A percentile compares a stretch with the other conserved stretches of the same genome.
phyloP scores from a whole-genome alignment of 495 filamentous ascomycete genomes.

The Talaromyces stipitatus region DNA sequence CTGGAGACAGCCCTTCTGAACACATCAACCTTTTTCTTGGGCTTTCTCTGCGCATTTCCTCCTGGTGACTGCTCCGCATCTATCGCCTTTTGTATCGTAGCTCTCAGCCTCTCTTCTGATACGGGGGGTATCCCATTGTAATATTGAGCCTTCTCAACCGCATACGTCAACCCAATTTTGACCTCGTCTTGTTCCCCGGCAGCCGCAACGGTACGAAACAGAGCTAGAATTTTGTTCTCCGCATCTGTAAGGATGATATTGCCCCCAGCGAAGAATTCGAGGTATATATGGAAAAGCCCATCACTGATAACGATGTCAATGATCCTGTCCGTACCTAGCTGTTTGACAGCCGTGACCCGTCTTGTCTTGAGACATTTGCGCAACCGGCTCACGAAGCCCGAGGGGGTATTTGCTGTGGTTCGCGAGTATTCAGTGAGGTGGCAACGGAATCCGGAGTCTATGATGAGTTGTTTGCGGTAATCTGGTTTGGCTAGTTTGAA shows the following conservation, averaged over 20 bases:
- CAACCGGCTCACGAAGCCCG: constrained; percentile 70
- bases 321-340: constrained; percentile 89
- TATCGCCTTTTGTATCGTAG: constrained; percentile 59
- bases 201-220: constrained; percentile 71
- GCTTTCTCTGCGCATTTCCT: constrained; percentile 54
- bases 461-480: constrained; percentile 74
- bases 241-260: constrained; percentile 88
- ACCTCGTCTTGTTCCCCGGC: constrained; percentile 67
- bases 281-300: constrained; percentile 75
- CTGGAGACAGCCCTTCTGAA: constrained; percentile 72
- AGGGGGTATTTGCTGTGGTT: constrained; percentile 73
- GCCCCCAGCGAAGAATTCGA: constrained; percentile 95
- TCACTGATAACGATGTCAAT: constrained; percentile 91
- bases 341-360: constrained; percentile 68
- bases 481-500: constrained; percentile 86
- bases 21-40: constrained; percentile 68
- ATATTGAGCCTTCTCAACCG: constrained; percentile 74
- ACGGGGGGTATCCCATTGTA: constrained; percentile 64
- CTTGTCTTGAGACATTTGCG: constrained; percentile 85
- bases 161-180: constrained; percentile 67
- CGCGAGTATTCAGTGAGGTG: constrained; percentile 87
- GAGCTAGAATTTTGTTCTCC: constrained; percentile 66
- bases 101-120: constrained; percentile 60
- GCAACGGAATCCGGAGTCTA: constrained; percentile 94
- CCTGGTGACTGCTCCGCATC: constrained; percentile 44